A percentile compares a stretch with the other conserved stretches of the same genome.
These are phyloP conservation scores for Grigorovia jiainica DNA, from an alignment of 805 yeast species.

Conservation along the genomic window DNA sequence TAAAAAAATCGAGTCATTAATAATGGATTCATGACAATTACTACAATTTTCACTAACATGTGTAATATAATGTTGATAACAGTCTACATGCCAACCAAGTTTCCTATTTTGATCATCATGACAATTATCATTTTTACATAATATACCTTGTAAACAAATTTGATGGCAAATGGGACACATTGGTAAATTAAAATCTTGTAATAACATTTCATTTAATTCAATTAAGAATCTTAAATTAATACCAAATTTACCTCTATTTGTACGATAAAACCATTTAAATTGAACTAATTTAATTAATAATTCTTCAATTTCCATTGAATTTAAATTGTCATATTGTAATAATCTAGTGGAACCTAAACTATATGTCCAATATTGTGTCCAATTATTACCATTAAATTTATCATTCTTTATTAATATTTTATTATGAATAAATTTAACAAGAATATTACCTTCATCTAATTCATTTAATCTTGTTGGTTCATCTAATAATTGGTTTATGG, in stretches of 20 bases:
- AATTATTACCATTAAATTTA: slow-evolving; percentile 1
- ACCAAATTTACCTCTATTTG: slow-evolving; percentile 16
- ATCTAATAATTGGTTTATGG: slow-evolving; percentile 12
- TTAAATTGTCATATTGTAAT: slow-evolving; percentile 11
- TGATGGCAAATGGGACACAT: slow-evolving; percentile 17
- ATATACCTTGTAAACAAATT: slow-evolving; percentile 19
- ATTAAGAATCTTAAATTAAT: slow-evolving; percentile 18
- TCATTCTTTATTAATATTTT: slow-evolving; percentile 7
- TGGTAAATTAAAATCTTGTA: slow-evolving; percentile 10
- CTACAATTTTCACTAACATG: slow-evolving; percentile 19
- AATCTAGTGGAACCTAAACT: slow-evolving; percentile 17
- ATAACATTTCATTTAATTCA: slow-evolving; percentile 21
- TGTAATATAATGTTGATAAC: slow-evolving; percentile 22
- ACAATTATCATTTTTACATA: slow-evolving; percentile 12
- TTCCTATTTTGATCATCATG: slow-evolving; percentile 1
- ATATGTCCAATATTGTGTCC: slow-evolving; percentile 12
- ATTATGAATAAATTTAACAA: slow-evolving; percentile 12
- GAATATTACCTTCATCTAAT: neutral
- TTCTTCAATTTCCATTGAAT: slow-evolving; percentile 15
- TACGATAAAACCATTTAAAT: slow-evolving; percentile 22
- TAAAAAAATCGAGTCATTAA: slow-evolving; percentile 17
- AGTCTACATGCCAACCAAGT: slow-evolving; percentile 24
- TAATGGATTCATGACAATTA: slow-evolving; percentile 10
- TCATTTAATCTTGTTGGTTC: neutral
- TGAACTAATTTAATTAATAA: slow-evolving; percentile 14